Evolutionary conservation across 1,284 basidiomycete genomes (phyloP).

Genomic region (Tetrapyrgos nigripes): DNA sequence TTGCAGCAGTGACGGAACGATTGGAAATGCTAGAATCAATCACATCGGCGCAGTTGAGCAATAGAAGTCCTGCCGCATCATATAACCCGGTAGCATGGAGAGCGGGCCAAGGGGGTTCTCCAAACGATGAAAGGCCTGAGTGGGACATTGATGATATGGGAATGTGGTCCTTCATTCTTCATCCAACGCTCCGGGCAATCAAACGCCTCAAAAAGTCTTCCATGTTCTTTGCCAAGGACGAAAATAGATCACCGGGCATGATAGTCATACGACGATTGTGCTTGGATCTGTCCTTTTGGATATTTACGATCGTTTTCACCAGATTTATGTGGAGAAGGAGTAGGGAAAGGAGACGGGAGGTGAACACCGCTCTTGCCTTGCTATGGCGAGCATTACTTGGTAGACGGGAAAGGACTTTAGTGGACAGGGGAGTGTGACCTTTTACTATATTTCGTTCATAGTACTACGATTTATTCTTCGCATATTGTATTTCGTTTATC

Average conservation of each 20-base stretch:
- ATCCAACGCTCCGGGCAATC: constrained; percentile 60
- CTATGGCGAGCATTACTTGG: constrained; percentile 79
- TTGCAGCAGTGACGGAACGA: constrained; percentile 90
- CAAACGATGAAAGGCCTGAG: constrained; percentile 38
- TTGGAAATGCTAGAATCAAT: constrained; percentile 77
- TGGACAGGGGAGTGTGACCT: constrained; percentile 54
- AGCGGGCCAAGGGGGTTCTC: constrained; percentile 47
- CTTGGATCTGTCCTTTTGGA: constrained; percentile 75
- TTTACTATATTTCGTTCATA: constrained; percentile 2
- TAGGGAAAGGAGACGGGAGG: constrained; percentile 70
- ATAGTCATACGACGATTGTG: constrained; percentile 73
- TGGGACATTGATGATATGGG: constrained; percentile 81
- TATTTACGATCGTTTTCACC: constrained; percentile 60
- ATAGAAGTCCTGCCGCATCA: constrained; percentile 39
- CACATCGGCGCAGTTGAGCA: constrained; percentile 42
- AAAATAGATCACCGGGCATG: constrained; percentile 65
- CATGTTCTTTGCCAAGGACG: constrained; percentile 61
- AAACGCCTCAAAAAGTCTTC: constrained; percentile 52
- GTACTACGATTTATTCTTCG: constrained; percentile 7
- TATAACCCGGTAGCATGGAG: constrained; percentile 47
- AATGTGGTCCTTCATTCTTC: constrained; percentile 78
- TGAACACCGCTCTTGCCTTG: constrained; percentile 63
- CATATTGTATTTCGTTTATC: background rate
- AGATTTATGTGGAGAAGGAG: constrained; percentile 71
- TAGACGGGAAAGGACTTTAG: constrained; percentile 52